Evolutionary conservation across 805 yeast species (phyloP).

Genomic region (Saccharomyces kudriavzevii): DNA sequence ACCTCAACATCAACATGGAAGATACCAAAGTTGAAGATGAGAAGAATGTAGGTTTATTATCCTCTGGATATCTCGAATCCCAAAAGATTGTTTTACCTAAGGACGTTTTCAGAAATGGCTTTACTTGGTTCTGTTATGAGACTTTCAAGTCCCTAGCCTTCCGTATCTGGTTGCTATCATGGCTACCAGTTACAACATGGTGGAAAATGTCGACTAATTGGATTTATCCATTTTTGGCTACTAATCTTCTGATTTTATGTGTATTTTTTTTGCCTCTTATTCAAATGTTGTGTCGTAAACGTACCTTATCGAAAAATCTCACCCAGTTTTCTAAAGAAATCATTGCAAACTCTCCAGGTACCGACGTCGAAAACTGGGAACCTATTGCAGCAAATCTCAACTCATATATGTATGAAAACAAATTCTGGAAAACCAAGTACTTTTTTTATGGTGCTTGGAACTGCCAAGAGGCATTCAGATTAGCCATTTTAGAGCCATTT

Average conservation of each 20-base stretch:
- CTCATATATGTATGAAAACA: not conserved
- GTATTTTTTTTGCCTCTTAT: not conserved
- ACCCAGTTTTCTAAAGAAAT: not conserved
- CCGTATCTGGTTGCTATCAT: not conserved
- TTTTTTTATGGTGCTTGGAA: not conserved
- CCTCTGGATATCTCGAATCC: not conserved
- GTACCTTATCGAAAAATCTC: not conserved
- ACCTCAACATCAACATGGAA: not conserved
- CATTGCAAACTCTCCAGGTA: not conserved
- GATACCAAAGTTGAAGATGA: not conserved
- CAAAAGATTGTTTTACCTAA: not conserved
- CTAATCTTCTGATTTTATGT: not conserved
- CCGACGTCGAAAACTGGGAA: not conserved
- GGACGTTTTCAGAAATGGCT: not conserved
- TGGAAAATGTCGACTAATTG: not conserved
- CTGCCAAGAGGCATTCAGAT: not conserved
- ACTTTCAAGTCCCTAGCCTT: not conserved
- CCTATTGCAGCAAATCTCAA: not conserved
- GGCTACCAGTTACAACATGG: not conserved
- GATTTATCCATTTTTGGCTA: not conserved
- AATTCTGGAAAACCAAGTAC: not conserved
- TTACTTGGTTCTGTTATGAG: not conserved
- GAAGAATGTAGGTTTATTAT: not conserved
- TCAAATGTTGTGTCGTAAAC: not conserved
- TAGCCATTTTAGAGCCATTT: not conserved